A percentile compares a stretch with the other conserved stretches of the same genome.
phyloP scores from a whole-genome alignment of 768 basidiomycete species.

The Lactarius quietus region DNA sequence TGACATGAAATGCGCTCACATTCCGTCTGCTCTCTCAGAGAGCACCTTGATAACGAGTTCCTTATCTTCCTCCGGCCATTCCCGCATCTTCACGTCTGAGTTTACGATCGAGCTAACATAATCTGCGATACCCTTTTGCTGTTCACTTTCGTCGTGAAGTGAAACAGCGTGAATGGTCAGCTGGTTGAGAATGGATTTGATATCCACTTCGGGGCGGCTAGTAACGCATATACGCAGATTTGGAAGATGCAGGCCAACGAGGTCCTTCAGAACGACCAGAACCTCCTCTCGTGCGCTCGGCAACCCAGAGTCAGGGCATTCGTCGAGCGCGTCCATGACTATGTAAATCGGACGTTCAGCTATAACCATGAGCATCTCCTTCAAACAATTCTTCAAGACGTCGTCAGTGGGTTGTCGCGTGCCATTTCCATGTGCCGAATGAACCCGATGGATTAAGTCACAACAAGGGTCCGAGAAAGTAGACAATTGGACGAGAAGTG shows the following conservation, averaged over 20 bases:
- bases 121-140: background rate
- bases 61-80: background rate
- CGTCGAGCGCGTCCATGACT: too few relatives aligned
- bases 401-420: too few relatives aligned
- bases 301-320: too few relatives aligned
- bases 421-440: background rate
- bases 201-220: too few relatives aligned
- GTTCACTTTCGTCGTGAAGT: background rate
- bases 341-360: too few relatives aligned
- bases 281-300: too few relatives aligned
- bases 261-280: too few relatives aligned
- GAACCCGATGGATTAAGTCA: background rate
- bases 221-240: too few relatives aligned
- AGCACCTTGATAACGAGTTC: background rate
- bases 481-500: background rate
- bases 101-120: background rate
- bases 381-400: too few relatives aligned
- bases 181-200: too few relatives aligned
- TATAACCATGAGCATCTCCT: too few relatives aligned
- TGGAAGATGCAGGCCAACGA: too few relatives aligned
- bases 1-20: background rate
- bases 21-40: background rate
- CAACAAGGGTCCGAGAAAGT: background rate
- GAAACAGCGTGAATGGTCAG: background rate
- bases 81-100: background rate